Conservation (phyloP, 768 basidiomycete species). For the Lactarius vividus region DNA sequence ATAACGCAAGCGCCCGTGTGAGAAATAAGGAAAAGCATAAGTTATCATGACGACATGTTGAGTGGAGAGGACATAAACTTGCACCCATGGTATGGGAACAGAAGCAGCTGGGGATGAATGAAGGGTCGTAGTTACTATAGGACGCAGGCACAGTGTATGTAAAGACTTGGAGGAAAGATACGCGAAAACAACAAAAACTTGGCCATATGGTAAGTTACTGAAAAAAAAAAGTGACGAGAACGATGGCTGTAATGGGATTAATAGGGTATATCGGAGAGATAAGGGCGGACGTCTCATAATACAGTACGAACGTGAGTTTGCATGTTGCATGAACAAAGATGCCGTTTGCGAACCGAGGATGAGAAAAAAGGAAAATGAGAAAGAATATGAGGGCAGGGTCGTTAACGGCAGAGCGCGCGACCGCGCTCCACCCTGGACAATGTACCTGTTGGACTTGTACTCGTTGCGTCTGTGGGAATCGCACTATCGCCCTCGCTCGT, state of each 20-base stretch:
- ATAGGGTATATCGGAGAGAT: neutral
- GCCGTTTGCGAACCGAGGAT: neutral
- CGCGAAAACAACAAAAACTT: neutral
- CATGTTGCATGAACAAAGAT: neutral
- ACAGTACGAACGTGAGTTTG: neutral
- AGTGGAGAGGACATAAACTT: neutral
- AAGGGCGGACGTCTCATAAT: neutral
- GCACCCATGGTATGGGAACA: neutral
- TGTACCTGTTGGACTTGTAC: neutral
- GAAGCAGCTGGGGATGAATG: neutral
- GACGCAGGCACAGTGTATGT: conserved; percentile 2
- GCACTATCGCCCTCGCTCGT: conserved; percentile 17
- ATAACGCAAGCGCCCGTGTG: neutral
- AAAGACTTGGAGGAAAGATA: neutral
- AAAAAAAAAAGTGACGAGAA: neutral
- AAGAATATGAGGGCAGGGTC: neutral
- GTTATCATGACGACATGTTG: neutral
- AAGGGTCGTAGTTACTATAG: neutral
- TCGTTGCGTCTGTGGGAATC: neutral
- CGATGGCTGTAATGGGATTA: neutral
- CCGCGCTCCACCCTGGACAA: neutral
- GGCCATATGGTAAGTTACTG: neutral
- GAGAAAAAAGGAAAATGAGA: neutral
- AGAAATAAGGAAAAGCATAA: neutral
- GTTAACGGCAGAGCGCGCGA: conserved; percentile 1